phyloP scores from a whole-genome alignment of 768 basidiomycete genomes.

The Lactarius evosmus region DNA sequence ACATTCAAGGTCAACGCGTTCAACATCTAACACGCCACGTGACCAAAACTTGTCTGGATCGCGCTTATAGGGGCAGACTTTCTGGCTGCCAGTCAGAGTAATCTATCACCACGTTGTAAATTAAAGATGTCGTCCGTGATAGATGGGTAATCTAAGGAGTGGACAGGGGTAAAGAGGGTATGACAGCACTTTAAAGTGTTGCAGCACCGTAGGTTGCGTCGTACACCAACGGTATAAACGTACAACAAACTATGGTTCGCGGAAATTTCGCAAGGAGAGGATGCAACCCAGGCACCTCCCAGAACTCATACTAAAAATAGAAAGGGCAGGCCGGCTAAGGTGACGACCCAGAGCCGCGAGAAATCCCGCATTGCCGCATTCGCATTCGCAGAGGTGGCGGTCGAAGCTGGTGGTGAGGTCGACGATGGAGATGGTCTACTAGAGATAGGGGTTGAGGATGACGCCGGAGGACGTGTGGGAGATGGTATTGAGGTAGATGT shows the following conservation, averaged over 20 bases:
- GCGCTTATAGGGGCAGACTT: background rate
- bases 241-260: background rate
- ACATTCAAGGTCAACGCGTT: background rate
- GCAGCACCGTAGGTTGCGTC: background rate
- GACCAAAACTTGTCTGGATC: background rate
- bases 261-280: background rate
- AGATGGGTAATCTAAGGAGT: background rate
- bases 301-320: background rate
- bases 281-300: background rate
- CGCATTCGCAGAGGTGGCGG: background rate
- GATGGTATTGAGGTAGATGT: background rate
- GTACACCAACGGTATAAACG: background rate
- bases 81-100: background rate
- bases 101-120: background rate
- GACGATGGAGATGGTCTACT: background rate
- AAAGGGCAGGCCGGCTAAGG: background rate
- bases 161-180: background rate
- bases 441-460: background rate
- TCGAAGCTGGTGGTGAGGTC: background rate
- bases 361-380: conserved; percentile 8
- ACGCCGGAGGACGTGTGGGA: background rate
- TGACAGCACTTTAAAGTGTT: background rate
- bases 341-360: background rate
- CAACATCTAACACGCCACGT: background rate
- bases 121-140: background rate